phyloP scores from a whole-genome alignment of 495 filamentous ascomycete genomes.

The Xylaria longipes region DNA sequence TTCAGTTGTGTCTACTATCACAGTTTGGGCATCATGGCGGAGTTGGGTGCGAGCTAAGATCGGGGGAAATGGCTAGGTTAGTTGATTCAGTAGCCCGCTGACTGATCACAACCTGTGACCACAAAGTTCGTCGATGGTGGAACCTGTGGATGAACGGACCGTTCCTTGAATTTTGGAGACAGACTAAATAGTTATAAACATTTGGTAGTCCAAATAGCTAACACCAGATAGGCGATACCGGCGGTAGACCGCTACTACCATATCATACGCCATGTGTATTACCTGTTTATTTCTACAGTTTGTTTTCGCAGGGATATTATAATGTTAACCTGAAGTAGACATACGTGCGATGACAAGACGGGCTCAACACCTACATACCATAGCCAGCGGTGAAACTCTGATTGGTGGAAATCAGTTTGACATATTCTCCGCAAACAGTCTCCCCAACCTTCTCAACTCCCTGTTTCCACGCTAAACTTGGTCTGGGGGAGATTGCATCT shows the following conservation, averaged over 20 bases:
- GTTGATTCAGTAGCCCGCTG: neutral
- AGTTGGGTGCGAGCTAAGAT: no score
- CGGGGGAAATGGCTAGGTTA: no score
- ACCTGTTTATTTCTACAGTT: neutral
- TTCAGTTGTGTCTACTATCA: no score
- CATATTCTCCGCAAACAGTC: constrained; percentile 20
- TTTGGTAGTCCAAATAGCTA: neutral
- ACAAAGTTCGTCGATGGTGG: neutral
- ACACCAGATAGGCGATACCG: neutral
- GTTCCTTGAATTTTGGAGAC: neutral
- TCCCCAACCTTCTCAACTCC: constrained; percentile 18
- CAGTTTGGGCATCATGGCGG: no score
- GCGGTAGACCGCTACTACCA: neutral
- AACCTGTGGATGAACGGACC: neutral
- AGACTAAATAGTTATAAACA: neutral
- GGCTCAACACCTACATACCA: neutral
- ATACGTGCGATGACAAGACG: neutral
- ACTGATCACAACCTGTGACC: neutral
- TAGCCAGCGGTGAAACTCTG: neutral
- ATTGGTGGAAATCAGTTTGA: constrained; percentile 7
- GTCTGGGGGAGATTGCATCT: constrained; percentile 12
- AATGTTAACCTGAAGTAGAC: neutral
- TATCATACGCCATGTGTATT: neutral
- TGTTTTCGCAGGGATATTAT: neutral
- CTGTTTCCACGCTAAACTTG: constrained; percentile 14